Conservation (phyloP, 2,329 filamentous ascomycete genomes). For the Cordyceps farinosa region DNA sequence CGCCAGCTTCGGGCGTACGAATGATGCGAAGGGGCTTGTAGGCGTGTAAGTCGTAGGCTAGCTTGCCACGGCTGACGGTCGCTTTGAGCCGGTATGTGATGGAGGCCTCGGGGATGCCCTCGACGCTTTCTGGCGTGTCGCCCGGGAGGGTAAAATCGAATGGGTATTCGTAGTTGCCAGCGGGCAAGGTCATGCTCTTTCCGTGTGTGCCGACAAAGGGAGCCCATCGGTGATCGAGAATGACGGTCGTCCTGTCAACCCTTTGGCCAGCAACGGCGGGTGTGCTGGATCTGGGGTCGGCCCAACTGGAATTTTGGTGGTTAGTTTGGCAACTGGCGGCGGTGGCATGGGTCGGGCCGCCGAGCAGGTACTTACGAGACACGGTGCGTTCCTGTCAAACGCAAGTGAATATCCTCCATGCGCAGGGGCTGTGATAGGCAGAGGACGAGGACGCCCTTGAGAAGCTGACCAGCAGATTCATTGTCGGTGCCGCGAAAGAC, state of each 20-base stretch:
- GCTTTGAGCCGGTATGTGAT: constrained; percentile 91
- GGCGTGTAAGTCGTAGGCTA: constrained; percentile 80
- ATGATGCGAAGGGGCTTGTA: constrained; percentile 77
- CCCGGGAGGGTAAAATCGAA: constrained; percentile 74
- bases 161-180: constrained; percentile 80
- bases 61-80: constrained; percentile 79
- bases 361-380: constrained; percentile 51
- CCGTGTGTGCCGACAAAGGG: constrained; percentile 59
- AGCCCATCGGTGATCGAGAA: constrained; percentile 67
- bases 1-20: constrained; percentile 70
- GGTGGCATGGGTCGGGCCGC: background rate
- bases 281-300: constrained; percentile 50
- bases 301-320: constrained; percentile 40
- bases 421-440: constrained; percentile 67
- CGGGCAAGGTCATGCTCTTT: constrained; percentile 56
- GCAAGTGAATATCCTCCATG: constrained; percentile 69
- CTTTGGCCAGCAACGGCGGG: constrained; percentile 57
- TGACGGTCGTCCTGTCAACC: constrained; percentile 54
- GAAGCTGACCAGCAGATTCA: constrained; percentile 70
- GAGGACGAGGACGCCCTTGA: constrained; percentile 71
- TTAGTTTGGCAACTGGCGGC: background rate
- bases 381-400: constrained; percentile 66
- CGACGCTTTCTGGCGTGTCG: constrained; percentile 77
- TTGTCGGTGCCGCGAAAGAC: constrained; percentile 72
- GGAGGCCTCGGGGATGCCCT: constrained; percentile 81